Evolutionary conservation across 2,329 filamentous ascomycete species (phyloP).

Genomic region (Thermothelomyces thermophilus): DNA sequence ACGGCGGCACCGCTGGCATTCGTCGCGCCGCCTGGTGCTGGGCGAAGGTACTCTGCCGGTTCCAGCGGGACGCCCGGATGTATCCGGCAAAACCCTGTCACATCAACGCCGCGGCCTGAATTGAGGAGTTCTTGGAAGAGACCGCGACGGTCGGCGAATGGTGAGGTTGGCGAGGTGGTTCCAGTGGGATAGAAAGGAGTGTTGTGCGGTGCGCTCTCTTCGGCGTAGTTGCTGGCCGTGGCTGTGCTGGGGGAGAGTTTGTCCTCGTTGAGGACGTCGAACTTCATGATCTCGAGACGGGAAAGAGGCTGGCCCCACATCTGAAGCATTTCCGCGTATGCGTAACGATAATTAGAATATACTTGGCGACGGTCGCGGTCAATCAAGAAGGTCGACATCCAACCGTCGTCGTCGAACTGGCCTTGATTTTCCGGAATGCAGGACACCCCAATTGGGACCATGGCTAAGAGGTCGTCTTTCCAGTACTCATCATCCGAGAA

Average conservation of each 20-base stretch:
- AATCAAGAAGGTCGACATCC: conserved; percentile 53
- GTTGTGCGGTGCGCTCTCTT: conserved; percentile 29
- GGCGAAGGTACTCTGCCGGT: conserved; percentile 44
- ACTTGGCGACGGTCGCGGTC: conserved; percentile 42
- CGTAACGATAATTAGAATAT: conserved; percentile 56
- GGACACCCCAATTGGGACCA: conserved; percentile 46
- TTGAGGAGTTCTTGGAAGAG: conserved; percentile 44
- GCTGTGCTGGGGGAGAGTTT: conserved; percentile 16
- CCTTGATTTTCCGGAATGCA: conserved; percentile 54
- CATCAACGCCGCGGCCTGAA: conserved; percentile 53
- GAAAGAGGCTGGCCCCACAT: conserved; percentile 58
- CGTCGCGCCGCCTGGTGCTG: conserved; percentile 21
- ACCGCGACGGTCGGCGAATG: conserved; percentile 46
- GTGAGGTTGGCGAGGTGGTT: conserved; percentile 41
- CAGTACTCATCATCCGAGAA: conserved; percentile 48
- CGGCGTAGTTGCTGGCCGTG: conserved; percentile 32
- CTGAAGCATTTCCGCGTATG: conserved; percentile 63
- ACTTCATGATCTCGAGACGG: conserved; percentile 62
- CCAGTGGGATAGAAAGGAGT: conserved; percentile 30
- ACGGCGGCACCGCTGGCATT: neutral
- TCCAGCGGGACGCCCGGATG: conserved; percentile 60
- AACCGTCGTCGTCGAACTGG: conserved; percentile 64
- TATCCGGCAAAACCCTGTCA: conserved; percentile 55
- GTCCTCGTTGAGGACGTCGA: conserved; percentile 54
- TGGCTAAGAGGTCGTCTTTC: conserved; percentile 39